Conservation (phyloP, 2,329 filamentous ascomycete species). For the Cephalotrichum gorgonifer region DNA sequence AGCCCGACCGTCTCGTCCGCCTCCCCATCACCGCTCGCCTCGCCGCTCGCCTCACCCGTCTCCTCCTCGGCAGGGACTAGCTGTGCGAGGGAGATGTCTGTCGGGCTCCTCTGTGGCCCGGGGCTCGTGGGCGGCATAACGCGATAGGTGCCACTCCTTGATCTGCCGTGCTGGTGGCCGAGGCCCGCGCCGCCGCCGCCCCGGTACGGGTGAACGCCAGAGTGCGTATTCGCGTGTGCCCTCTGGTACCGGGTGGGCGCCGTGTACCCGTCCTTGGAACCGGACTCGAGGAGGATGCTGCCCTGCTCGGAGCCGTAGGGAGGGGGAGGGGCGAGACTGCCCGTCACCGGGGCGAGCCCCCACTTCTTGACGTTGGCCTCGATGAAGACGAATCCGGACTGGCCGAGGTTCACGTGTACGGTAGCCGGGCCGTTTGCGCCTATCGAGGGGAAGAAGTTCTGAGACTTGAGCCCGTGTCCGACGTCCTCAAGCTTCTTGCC, state of each 20-base stretch:
- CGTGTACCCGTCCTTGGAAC: conserved; percentile 50
- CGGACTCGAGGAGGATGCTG: conserved; percentile 86
- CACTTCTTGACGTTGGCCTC: conserved; percentile 99
- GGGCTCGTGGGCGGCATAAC: conserved; percentile 71
- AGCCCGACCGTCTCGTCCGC: conserved; percentile 28
- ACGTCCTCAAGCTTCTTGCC: conserved; percentile 96
- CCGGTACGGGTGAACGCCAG: conserved; percentile 10
- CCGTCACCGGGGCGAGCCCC: conserved; percentile 92
- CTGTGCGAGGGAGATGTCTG: conserved; percentile 89
- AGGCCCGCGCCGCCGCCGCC: conserved; percentile 28
- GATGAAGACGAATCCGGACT: conserved; percentile 97
- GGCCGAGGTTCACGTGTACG: conserved; percentile 94
- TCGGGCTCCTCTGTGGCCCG: conserved; percentile 81
- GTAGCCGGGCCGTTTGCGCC: conserved; percentile 88
- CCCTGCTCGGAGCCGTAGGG: conserved; percentile 96
- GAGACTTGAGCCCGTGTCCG: conserved; percentile 80
- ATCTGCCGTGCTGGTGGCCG: conserved; percentile 58
- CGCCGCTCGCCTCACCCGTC: conserved; percentile 56
- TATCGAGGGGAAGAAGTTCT: conserved; percentile 97
- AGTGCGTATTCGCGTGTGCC: conserved; percentile 34
- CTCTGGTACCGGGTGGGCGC: conserved; percentile 5
- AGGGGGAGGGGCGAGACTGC: conserved; percentile 86
- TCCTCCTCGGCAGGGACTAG: conserved; percentile 59
- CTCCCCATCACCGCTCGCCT: conserved; percentile 14
- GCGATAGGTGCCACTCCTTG: conserved; percentile 68